phyloP scores from a whole-genome alignment of 2,329 filamentous ascomycete genomes.

The Fusarium proliferatum region DNA sequence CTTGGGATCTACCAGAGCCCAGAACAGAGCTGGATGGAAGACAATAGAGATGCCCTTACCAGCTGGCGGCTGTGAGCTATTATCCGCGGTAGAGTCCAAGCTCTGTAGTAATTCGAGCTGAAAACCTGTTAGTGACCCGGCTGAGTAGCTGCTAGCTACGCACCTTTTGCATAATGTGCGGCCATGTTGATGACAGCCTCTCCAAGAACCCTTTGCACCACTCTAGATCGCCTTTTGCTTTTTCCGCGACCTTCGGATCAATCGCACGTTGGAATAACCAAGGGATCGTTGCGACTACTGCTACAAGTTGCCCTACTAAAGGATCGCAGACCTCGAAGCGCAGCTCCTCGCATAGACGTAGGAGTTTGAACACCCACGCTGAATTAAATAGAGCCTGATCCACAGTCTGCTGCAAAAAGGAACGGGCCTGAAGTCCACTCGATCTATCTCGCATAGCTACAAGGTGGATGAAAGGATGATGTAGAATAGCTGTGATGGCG shows the following conservation, averaged over 20 bases:
- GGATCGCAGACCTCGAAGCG: slow-evolving; percentile 1
- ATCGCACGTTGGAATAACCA: slow-evolving; percentile 23
- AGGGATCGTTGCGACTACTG: slow-evolving; percentile 14
- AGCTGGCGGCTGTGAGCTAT: neutral
- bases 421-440: neutral
- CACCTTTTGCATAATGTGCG: slow-evolving; percentile 26
- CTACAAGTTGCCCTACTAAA: slow-evolving; percentile 7
- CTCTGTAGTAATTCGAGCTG: slow-evolving; percentile 11
- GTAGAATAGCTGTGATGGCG: neutral
- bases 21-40: slow-evolving; percentile 10
- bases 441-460: neutral
- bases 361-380: slow-evolving; percentile 8
- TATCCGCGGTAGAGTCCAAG: neutral
- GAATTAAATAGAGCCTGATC: slow-evolving; percentile 6
- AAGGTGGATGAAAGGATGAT: slow-evolving; percentile 12
- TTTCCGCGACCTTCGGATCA: slow-evolving; percentile 7
- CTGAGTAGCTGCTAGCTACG: neutral
- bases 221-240: neutral
- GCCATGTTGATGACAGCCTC: slow-evolving; percentile 5
- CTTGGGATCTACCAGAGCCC: slow-evolving; percentile 13
- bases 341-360: neutral
- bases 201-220: slow-evolving; percentile 15
- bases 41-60: neutral
- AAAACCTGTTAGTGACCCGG: neutral
- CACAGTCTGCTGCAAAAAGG: slow-evolving; percentile 3